These are phyloP conservation scores for Pseudocercospora fuligena DNA, from an alignment of 2,329 filamentous ascomycete species.

Conservation along the genomic window DNA sequence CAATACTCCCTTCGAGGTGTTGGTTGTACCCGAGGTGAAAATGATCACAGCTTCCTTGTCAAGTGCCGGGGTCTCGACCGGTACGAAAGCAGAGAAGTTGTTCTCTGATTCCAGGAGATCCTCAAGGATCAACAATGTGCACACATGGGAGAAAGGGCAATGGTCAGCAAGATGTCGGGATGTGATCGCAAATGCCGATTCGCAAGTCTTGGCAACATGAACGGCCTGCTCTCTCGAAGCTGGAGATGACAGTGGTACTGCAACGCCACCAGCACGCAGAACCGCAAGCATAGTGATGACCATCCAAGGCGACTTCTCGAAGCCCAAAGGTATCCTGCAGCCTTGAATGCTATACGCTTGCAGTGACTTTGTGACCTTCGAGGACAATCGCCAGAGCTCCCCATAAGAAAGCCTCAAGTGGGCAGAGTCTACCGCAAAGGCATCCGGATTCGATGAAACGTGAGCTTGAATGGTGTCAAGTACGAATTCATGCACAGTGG, in stretches of 20 bases:
- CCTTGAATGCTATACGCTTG: background rate
- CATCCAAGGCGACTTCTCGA: conserved; percentile 45
- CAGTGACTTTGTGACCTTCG: background rate
- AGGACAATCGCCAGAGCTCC: background rate
- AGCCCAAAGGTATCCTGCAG: conserved; percentile 41
- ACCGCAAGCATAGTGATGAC: conserved; percentile 45
- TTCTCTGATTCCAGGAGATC: background rate
- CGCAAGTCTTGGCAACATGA: background rate
- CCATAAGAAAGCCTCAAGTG: background rate
- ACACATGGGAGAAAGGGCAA: background rate
- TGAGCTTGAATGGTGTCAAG: background rate
- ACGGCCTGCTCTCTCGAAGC: background rate
- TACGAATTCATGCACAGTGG: background rate
- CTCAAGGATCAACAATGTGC: background rate
- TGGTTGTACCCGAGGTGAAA: conserved; percentile 14
- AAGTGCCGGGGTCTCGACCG: background rate
- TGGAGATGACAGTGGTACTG: background rate
- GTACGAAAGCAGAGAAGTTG: too few relatives aligned
- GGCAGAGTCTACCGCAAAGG: background rate
- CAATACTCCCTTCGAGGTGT: conserved; percentile 5
- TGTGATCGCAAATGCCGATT: background rate
- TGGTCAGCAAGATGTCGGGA: background rate
- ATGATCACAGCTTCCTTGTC: background rate
- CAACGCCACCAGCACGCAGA: conserved; percentile 41
- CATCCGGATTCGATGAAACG: background rate